A percentile compares a stretch with the other conserved stretches of the same genome.
phyloP scores from a whole-genome alignment of 257 asterid species.

The Eustoma russellianum region DNA sequence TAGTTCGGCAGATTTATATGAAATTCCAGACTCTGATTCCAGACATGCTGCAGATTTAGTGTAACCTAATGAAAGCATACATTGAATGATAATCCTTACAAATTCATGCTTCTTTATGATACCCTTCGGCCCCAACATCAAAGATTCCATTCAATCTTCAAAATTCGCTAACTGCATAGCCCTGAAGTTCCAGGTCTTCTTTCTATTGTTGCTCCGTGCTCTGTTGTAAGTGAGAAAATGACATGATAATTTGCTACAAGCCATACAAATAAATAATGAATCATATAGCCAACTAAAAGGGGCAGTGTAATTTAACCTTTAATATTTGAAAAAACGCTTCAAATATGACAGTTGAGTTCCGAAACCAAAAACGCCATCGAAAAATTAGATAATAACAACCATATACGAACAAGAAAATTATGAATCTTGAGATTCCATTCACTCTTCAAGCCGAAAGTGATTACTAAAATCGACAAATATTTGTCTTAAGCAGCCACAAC shows the following conservation, averaged over 20 bases:
- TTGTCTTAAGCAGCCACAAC: no score
- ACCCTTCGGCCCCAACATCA: conserved; percentile 49
- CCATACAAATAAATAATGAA: no score
- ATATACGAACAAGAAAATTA: no score
- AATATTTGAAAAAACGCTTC: no score
- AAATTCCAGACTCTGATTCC: conserved; percentile 74
- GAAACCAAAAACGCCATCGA: no score
- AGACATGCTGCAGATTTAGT: conserved; percentile 53
- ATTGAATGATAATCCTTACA: conserved; percentile 56
- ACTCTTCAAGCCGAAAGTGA: no score
- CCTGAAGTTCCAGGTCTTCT: background rate
- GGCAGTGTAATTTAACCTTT: no score
- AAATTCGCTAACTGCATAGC: background rate
- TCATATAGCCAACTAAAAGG: no score
- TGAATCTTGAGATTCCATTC: no score
- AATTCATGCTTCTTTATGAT: conserved; percentile 56
- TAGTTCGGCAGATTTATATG: conserved; percentile 40
- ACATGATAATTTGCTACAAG: background rate
- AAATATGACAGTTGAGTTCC: no score
- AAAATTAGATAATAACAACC: no score
- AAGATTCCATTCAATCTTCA: conserved; percentile 34
- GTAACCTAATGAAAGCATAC: conserved; percentile 67
- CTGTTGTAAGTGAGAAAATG: background rate
- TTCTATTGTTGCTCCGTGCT: background rate
- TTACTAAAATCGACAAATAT: no score